These are phyloP conservation scores for Cucumis melo DNA, from an alignment of 306 rosid genomes.

Conservation along the genomic window DNA sequence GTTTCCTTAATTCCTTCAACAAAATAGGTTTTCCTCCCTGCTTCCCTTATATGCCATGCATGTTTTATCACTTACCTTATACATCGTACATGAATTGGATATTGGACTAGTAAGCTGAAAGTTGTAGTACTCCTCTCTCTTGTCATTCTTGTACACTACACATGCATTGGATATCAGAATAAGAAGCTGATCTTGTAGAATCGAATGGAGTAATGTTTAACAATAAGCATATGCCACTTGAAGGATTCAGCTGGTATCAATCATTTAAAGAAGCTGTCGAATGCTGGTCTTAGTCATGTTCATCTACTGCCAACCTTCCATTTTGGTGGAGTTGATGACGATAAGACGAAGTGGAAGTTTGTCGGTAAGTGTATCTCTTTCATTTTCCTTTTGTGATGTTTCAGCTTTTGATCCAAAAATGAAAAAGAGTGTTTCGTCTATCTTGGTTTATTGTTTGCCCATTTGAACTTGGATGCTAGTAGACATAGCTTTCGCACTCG, in stretches of 20 bases:
- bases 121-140: neutral
- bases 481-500: neutral
- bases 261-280: slow-evolving; percentile 74
- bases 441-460: neutral
- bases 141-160: neutral
- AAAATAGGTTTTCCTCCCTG: neutral
- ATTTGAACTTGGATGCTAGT: neutral
- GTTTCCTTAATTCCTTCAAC: neutral
- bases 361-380: slow-evolving; percentile 38
- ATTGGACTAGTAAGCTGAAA: neutral
- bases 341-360: slow-evolving; percentile 64
- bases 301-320: slow-evolving; percentile 88
- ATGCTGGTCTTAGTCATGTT: slow-evolving; percentile 74
- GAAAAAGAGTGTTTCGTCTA: neutral
- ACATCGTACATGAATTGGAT: neutral
- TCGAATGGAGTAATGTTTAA: slow-evolving; percentile 9
- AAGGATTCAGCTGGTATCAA: slow-evolving; percentile 67
- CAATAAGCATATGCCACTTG: slow-evolving; percentile 18
- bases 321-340: slow-evolving; percentile 82
- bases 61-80: neutral
- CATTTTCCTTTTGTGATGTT: neutral
- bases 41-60: neutral
- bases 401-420: neutral
- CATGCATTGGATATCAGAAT: neutral
- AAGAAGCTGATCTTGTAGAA: neutral